Evolutionary conservation across 1,284 basidiomycete species (phyloP).

Genomic region (Fomitopsis betulina): DNA sequence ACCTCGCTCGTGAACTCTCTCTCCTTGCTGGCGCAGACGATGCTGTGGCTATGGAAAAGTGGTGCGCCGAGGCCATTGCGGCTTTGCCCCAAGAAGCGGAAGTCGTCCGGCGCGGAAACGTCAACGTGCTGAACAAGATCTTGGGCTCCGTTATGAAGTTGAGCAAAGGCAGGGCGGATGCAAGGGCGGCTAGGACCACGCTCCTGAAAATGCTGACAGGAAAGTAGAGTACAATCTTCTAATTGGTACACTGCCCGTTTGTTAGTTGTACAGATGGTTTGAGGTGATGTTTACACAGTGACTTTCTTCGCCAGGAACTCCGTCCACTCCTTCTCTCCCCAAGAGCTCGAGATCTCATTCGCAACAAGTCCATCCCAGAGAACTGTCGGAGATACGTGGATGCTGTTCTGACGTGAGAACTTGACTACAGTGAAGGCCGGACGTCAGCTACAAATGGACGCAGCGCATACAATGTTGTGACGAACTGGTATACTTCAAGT

Average conservation of each 20-base stretch:
- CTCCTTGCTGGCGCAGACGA: slow-evolving; percentile 37
- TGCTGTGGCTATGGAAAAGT: slow-evolving; percentile 36
- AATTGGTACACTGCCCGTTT: not conserved
- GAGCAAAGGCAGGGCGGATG: slow-evolving; percentile 77
- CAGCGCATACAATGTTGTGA: not conserved
- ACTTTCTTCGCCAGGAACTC: slow-evolving; percentile 75
- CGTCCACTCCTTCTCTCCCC: slow-evolving; percentile 82
- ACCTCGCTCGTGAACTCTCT: slow-evolving; percentile 46
- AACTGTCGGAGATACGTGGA: slow-evolving; percentile 90
- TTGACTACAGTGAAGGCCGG: slow-evolving; percentile 51
- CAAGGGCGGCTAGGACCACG: slow-evolving; percentile 39
- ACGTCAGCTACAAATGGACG: not conserved
- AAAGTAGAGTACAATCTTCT: not conserved
- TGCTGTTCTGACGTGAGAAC: slow-evolving; percentile 85
- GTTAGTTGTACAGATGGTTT: not conserved
- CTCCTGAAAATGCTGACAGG: slow-evolving; percentile 40
- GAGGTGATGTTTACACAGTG: slow-evolving; percentile 16
- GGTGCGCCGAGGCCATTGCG: slow-evolving; percentile 63
- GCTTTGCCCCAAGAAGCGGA: slow-evolving; percentile 70
- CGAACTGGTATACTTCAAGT: slow-evolving; percentile 81
- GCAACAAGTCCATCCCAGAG: slow-evolving; percentile 85
- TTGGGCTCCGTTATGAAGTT: slow-evolving; percentile 89
- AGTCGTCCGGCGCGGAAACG: slow-evolving; percentile 68
- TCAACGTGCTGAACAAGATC: slow-evolving; percentile 83
- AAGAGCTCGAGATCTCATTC: slow-evolving; percentile 77